Evolutionary conservation across 2,329 filamentous ascomycete genomes (phyloP), one percentile per base, ranked within the genome.

Genomic region (Pyrenochaeta sp.): DNA sequence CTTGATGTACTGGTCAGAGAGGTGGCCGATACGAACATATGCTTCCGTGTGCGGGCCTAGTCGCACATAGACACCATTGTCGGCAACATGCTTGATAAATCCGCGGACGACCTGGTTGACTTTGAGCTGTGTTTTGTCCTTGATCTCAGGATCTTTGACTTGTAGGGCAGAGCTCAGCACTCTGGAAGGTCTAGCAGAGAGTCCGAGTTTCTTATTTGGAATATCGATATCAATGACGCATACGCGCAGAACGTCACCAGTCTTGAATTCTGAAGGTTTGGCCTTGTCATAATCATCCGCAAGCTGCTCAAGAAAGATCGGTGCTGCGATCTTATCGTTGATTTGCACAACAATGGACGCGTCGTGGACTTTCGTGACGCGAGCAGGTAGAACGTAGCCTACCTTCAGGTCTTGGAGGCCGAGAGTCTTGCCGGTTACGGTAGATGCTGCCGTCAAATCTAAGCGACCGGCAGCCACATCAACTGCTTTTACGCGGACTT

Each of bases 1-100:
- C 76, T 98, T 98, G 67, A 99, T 79, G 74, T 88, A 99, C 7
- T 86, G 85, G 73, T 99, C 95, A 0, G 93, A 97, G 12, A 99
- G 83, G 73, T 98, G 93, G 9, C 90, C 86, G 47, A 98, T 89
- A 63, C 91, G 89, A 42, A 97, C 90, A 67, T 93, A 89, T 0
- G 88, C 93, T 44, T 90, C 90, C 15, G 97, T 83, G 58, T 89
- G 87, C 15, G 91, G 90, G 37, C 93, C 92, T 2, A 99, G 82
- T 21, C 88, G 84, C 41, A 99, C 85, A 67, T 97, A 97, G 1
- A 99, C 77, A 47, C 95, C 95, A 73, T 92, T 94, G 62, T 97
- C 92, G 0, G 90, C 85, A 36, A 98, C 87, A 62, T 92, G 91
- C 78, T 92, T 96, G 66, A 99, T 86, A 68, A 99, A 98, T 2